A percentile compares a stretch with the other conserved stretches of the same genome.
phyloP scores from a whole-genome alignment of 306 rosid genomes.

The Pyrus pyrifolia region DNA sequence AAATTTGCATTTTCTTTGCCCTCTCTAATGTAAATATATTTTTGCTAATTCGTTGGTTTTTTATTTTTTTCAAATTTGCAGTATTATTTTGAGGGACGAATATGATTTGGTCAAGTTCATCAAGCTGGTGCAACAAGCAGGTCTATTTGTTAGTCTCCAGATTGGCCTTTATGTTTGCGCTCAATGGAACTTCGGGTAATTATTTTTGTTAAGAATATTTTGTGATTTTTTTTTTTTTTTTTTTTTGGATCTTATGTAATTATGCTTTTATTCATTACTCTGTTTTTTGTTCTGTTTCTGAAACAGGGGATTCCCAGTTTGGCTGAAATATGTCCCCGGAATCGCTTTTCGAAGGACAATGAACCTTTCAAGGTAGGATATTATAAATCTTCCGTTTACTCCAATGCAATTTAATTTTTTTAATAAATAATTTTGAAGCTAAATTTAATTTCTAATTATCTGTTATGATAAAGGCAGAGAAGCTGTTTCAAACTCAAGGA shows the following conservation, averaged over 20 bases:
- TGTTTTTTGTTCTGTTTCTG: slow-evolving; percentile 15
- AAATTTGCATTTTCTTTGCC: not conserved
- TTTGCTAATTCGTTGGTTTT: not conserved
- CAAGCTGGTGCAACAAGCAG: slow-evolving; percentile 83
- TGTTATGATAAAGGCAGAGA: slow-evolving; percentile 62
- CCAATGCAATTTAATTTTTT: no score
- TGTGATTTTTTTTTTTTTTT: not conserved
- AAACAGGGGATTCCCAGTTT: no score
- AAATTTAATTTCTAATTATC: not conserved
- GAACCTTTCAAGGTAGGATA: no score
- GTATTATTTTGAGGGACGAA: slow-evolving; percentile 82
- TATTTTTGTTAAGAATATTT: not conserved
- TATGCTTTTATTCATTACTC: slow-evolving; percentile 15
- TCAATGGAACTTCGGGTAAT: slow-evolving; percentile 98
- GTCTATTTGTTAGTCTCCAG: slow-evolving; percentile 76
- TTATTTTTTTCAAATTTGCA: slow-evolving; percentile 16
- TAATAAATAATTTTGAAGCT: no score
- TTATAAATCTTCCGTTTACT: no score
- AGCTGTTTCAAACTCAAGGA: slow-evolving; percentile 75
- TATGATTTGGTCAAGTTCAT: slow-evolving; percentile 82
- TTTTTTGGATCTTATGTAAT: not conserved
- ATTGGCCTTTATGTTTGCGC: slow-evolving; percentile 88
- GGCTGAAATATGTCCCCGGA: no score
- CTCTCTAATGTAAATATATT: not conserved
- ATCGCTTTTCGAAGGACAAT: no score